phyloP scores from a whole-genome alignment of 2,329 filamentous ascomycete genomes.

The Claviceps monticola region DNA sequence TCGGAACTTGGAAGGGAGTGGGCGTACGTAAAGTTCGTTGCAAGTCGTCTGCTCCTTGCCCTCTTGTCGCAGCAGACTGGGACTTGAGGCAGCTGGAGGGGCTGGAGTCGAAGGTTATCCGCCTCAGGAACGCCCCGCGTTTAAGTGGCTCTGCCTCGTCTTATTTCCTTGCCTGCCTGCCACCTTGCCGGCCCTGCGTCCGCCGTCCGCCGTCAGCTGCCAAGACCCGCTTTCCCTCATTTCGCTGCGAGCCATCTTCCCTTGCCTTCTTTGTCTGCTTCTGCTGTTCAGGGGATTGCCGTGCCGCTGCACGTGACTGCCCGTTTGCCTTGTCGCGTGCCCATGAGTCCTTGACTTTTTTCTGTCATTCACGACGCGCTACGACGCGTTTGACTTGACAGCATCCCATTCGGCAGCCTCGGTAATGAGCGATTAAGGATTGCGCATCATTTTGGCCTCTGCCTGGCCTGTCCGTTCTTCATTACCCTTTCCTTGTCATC shows the following conservation, averaged over 20 bases:
- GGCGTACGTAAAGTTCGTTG: background rate
- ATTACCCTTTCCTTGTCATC: background rate
- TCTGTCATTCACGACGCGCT: background rate
- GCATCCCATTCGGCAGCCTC: background rate
- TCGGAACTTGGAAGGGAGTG: slow-evolving; percentile 14
- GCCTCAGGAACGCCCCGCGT: slow-evolving; percentile 23
- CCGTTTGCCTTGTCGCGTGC: slow-evolving; percentile 7
- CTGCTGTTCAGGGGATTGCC: background rate
- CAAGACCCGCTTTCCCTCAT: background rate
- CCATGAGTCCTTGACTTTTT: too few species aligned
- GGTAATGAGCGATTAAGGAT: background rate
- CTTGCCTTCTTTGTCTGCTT: background rate
- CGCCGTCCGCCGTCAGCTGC: background rate
- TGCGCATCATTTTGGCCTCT: background rate
- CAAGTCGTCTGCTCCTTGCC: too few species aligned
- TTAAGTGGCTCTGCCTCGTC: slow-evolving; percentile 13
- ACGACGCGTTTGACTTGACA: too few species aligned
- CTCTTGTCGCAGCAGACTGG: too few species aligned
- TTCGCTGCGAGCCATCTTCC: background rate
- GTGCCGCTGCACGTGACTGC: slow-evolving; percentile 12
- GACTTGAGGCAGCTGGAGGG: too few species aligned
- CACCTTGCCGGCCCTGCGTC: background rate
- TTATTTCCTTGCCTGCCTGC: background rate
- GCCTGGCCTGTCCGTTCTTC: background rate
- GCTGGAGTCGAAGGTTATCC: background rate